A percentile compares a stretch with the other conserved stretches of the same genome.
Evolutionary conservation across 345 rosid genomes (phyloP).

Genomic region (Arabidopsis arenosa): DNA sequence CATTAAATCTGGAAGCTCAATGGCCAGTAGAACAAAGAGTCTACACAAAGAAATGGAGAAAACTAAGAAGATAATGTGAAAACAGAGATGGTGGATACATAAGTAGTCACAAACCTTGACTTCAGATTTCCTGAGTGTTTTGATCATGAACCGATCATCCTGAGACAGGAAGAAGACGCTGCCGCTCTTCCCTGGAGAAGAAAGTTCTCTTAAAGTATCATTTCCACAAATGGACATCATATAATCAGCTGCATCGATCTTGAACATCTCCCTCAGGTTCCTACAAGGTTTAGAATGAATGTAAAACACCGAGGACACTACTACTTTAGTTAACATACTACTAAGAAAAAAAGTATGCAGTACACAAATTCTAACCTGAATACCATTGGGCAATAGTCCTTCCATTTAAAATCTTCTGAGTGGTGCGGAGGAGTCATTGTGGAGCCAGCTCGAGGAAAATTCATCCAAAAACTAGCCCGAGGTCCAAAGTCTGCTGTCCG

Average conservation of each 20-base stretch:
- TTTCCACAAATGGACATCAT: conserved; percentile 99
- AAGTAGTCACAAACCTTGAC: conserved; percentile 68
- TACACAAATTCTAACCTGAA: conserved; percentile 68
- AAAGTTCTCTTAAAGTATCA: conserved; percentile 95
- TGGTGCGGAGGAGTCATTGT: conserved; percentile 91
- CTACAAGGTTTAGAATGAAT: conserved; percentile 50
- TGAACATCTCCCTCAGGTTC: conserved; percentile 98
- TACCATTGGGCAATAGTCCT: conserved; percentile 98
- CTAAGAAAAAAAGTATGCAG: background rate
- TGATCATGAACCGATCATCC: conserved; percentile 98
- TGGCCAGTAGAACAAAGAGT: conserved; percentile 14
- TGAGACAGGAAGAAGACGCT: conserved; percentile 96
- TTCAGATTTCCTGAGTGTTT: conserved; percentile 96
- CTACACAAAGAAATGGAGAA: background rate
- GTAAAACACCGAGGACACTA: background rate
- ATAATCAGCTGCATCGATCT: conserved; percentile 97
- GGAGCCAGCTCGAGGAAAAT: conserved; percentile 89
- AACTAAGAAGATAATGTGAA: background rate
- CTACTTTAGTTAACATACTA: background rate
- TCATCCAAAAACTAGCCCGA: conserved; percentile 97
- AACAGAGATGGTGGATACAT: conserved; percentile 15
- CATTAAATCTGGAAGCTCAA: conserved; percentile 29
- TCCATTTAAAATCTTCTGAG: conserved; percentile 96
- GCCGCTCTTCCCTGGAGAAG: conserved; percentile 99
- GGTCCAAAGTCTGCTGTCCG: conserved; percentile 91